Evolutionary conservation across 805 yeast genomes (phyloP), one percentile per base, ranked within the genome.

Genomic region (Ogataea salicorniae): DNA sequence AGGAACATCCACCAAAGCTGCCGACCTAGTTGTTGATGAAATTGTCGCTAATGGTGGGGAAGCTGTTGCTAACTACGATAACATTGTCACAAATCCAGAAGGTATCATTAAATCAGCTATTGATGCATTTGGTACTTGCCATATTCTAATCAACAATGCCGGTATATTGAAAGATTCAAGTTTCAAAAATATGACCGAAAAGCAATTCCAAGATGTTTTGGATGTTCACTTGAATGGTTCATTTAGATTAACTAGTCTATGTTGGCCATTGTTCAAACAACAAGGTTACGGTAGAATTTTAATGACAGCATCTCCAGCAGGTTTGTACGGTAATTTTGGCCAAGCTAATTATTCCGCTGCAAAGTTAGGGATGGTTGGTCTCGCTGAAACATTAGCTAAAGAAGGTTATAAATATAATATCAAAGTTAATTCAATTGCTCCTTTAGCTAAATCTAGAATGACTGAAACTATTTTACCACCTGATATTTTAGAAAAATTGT

Each of bases 271-370:
- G 63, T 80, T 92, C 74, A 81, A 80, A 64, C 70, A 86, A 54
- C 97, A 94, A 68, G 79, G 80, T 51, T 92, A 75, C 62, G 99
- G 99, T 54, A 78, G 98, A 59, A 77, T 92, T 58, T 70, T 92
- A 59, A 91, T 89, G 76, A 91, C 97, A n/a, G 82, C 96, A 26
- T 90, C 97, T 4, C 97, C 98, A 4, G 98, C 98, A 34, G 99
- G 99, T 20, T 75, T 92, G 55, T 92, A 85, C 66, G 99, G 99
- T 52, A 90, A 90, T 71, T 92, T 91, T 70, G 99, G 99, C 43
- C 99, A 92, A 71, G 81, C 96, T 37, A 92, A 92, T 71, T 92
- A 92, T 70, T 83, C 97, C 1, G 91, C 96, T 29, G 97, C 97
- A 20, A 92, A 92, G 68, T 72, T 87, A 52, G 98, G 87, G 16